Conservation (phyloP, 495 filamentous ascomycete genomes). For the Cryomyces antarcticus region DNA sequence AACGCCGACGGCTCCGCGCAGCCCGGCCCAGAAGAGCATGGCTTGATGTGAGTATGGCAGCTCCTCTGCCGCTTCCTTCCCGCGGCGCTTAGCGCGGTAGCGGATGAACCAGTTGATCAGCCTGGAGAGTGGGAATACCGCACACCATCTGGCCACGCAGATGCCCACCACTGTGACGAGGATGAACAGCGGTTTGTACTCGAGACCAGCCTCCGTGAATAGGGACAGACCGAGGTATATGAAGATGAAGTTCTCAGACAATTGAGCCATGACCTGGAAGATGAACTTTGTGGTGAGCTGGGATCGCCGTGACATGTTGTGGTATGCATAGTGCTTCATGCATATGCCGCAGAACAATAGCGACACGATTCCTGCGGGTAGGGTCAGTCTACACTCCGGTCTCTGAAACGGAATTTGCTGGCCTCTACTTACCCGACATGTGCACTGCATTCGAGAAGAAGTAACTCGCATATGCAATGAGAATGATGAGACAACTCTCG, state of each 20-base stretch:
- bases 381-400: background rate
- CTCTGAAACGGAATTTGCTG: background rate
- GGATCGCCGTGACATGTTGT: constrained; percentile 96
- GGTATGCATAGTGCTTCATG: constrained; percentile 96
- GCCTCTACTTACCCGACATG: constrained; percentile 59
- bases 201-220: constrained; percentile 71
- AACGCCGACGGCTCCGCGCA: constrained; percentile 90
- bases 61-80: constrained; percentile 67
- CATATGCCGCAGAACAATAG: constrained; percentile 95
- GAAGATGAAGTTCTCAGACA: constrained; percentile 98
- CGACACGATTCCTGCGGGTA: constrained; percentile 69
- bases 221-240: constrained; percentile 91
- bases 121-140: constrained; percentile 80
- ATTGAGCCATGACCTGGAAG: constrained; percentile 82
- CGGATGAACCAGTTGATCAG: constrained; percentile 87
- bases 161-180: constrained; percentile 80
- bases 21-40: constrained; percentile 96
- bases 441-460: constrained; percentile 88
- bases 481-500: constrained; percentile 81
- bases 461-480: constrained; percentile 90
- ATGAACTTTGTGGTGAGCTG: constrained; percentile 97
- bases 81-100: constrained; percentile 64
- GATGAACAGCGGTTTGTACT: constrained; percentile 90
- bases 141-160: constrained; percentile 73
- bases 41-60: constrained; percentile 82